phyloP scores from a whole-genome alignment of 306 rosid species.

The Vigna nakashimae region DNA sequence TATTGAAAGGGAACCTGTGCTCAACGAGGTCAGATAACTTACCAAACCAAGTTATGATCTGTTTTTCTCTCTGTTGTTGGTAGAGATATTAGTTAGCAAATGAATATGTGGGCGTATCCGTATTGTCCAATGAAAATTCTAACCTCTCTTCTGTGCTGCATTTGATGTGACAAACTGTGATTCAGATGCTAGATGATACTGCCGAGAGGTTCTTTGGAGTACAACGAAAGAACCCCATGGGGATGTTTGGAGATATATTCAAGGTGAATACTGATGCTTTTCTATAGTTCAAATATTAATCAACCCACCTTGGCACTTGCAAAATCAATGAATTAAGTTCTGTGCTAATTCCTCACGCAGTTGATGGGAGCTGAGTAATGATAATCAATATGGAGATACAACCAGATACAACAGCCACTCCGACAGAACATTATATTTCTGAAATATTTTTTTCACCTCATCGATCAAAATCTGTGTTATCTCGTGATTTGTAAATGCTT shows the following conservation, averaged over 20 bases:
- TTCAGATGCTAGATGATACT: constrained; percentile 87
- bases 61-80: neutral
- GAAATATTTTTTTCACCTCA: neutral
- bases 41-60: constrained; percentile 19
- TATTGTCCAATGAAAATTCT: constrained; percentile 10
- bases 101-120: neutral
- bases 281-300: neutral
- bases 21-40: constrained; percentile 73
- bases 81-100: constrained; percentile 8
- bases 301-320: neutral
- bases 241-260: constrained; percentile 93
- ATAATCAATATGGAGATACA: constrained; percentile 19
- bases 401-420: constrained; percentile 29
- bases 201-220: constrained; percentile 89
- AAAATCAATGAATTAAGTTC: constrained; percentile 29
- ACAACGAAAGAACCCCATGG: constrained; percentile 84
- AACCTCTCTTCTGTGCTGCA: constrained; percentile 25
- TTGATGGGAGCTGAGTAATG: constrained; percentile 74
- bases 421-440: constrained; percentile 35
- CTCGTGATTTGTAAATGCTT: constrained; percentile 42
- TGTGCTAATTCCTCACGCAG: constrained; percentile 58
- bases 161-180: constrained; percentile 54
- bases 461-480: constrained; percentile 33
- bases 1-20: constrained; percentile 81
- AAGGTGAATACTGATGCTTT: constrained; percentile 59